Conservation (phyloP, 2,329 filamentous ascomycete species). For the Fusarium sp. region DNA sequence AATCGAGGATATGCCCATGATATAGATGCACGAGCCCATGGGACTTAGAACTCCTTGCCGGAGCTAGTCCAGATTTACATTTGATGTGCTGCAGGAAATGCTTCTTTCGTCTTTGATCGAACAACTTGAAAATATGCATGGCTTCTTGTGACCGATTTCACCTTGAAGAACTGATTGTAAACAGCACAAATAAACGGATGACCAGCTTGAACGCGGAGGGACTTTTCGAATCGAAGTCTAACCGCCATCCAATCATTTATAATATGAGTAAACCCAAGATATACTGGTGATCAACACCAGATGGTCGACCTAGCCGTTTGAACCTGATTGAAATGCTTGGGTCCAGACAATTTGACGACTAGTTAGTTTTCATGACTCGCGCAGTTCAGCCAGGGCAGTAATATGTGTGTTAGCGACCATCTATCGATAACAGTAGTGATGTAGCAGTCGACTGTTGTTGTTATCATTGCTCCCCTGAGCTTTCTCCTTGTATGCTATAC, state of each 20-base stretch:
- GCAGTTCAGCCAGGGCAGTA: background rate
- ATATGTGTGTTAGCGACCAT: background rate
- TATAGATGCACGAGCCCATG: background rate
- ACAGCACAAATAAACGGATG: background rate
- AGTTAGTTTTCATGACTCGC: background rate
- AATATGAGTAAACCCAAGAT: too few species aligned
- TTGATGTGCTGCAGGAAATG: background rate
- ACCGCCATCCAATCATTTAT: background rate
- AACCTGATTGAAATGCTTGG: background rate
- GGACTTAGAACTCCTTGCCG: background rate
- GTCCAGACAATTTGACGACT: background rate
- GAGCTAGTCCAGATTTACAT: background rate
- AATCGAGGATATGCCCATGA: conserved; percentile 29
- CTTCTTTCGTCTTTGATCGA: background rate
- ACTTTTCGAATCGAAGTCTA: background rate
- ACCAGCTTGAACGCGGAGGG: background rate
- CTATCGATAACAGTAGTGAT: background rate
- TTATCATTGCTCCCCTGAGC: background rate
- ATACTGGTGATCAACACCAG: background rate
- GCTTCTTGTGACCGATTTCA: background rate
- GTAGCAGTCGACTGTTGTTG: background rate
- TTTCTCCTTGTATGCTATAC: background rate
- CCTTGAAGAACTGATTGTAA: background rate
- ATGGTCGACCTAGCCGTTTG: background rate
- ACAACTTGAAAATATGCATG: background rate